Percentiles rank a stretch among this genome's conserved stretches.
phyloP scores from a whole-genome alignment of 805 yeast species.

The Kuraishia borneana region DNA sequence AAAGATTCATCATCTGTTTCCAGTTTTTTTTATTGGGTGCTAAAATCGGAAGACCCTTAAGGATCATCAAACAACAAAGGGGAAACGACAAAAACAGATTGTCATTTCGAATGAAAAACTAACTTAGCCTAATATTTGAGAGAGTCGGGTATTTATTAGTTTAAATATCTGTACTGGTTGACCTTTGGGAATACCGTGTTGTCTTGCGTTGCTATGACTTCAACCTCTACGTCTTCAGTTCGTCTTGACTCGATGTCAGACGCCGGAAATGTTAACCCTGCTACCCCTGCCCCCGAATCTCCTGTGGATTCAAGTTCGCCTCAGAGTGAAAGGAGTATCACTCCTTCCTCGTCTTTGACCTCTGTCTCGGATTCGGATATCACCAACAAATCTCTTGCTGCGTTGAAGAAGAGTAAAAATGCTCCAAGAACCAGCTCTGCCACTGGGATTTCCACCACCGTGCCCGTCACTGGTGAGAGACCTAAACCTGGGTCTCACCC shows the following conservation, averaged over 20 bases:
- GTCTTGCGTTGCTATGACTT: neutral
- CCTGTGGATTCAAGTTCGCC: neutral
- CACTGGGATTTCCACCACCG: conserved; percentile 66
- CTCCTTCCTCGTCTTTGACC: conserved; percentile 27
- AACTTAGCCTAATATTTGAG: no score
- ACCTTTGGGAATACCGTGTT: neutral
- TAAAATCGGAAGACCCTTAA: no score
- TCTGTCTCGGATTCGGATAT: conserved; percentile 19
- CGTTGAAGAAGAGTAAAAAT: conserved; percentile 5
- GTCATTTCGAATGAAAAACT: no score
- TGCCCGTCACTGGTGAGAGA: conserved; percentile 70
- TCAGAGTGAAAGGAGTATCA: conserved; percentile 21
- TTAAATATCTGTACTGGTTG: conserved; percentile 6
- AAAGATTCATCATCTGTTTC: no score
- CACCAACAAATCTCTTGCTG: conserved; percentile 9
- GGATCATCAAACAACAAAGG: no score
- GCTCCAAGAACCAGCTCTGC: conserved; percentile 33
- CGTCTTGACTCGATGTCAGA: conserved; percentile 1
- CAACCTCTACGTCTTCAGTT: conserved; percentile 2
- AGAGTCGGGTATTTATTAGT: conserved; percentile 8
- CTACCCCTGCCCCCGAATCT: conserved; percentile 1
- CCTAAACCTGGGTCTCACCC: conserved; percentile 61
- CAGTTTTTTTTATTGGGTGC: no score
- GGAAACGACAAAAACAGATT: conserved; percentile 21
- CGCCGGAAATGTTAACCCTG: neutral